Evolutionary conservation across 495 filamentous ascomycete species (phyloP), one percentile per base, ranked within the genome.

Genomic region (Geopyxis carbonaria): DNA sequence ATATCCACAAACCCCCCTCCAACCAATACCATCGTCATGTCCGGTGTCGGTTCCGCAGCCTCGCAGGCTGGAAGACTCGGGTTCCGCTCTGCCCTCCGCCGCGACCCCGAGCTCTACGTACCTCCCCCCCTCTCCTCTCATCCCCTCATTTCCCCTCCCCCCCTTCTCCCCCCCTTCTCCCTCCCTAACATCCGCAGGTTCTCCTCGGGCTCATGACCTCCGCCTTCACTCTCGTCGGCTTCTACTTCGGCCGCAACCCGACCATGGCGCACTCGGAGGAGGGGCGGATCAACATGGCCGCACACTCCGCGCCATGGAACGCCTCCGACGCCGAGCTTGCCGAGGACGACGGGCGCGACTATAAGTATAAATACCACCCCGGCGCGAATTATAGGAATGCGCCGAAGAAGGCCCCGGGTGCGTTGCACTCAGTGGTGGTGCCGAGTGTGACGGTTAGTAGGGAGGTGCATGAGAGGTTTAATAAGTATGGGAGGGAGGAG

Each of bases 401-500:
- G 39, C 78, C 78, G 49, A 83, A 80, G 58, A 80, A 87, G 52
- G 89, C 89, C 31, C 89, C 89, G 41, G 89, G 81, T 57, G 89
- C 89, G 43, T 64, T 95, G 59, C 83, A 94, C 68, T 80, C 76
- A 37, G 85, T 94, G 44, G 77, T 95, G 60, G 67, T 97, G 28
- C 87, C 89, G 47, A 75, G 89, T 56, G 86, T 94, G 50, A 84
- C 75, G 33, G 1, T 37, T 37, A 1, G 10, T 22, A 4, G 21
- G 10, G 22, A n/a, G 19, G 32, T 91, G 41, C 86, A 97, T 64
- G 87, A 94, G 50, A 75, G 75, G 58, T 95, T 73, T 70, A 97
- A 95, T 72, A 94, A 94, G 69, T 93, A 76, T 68, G 89, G 87
- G 61, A 94, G 92, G 72, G 86, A 94, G n/a, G n/a, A n/a, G n/a